A percentile compares a stretch with the other conserved stretches of the same genome.
Evolutionary conservation across 129 eudicot genomes (phyloP).

Genomic region (Ambrosia trifida): DNA sequence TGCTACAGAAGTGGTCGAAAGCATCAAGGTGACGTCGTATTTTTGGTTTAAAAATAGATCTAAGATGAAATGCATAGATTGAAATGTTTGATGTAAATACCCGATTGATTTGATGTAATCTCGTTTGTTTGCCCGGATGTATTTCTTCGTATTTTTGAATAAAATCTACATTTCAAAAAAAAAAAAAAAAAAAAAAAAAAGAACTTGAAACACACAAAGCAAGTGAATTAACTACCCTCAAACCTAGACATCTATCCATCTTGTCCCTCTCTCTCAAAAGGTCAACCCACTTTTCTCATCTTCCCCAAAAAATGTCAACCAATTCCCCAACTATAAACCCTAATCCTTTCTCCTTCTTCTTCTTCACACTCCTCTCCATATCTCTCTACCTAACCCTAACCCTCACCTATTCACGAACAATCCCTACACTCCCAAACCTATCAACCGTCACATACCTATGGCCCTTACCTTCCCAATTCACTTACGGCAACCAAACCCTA

Average conservation of each 20-base stretch:
- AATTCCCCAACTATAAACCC: slow-evolving; percentile 30
- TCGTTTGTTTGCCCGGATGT: too few relatives aligned
- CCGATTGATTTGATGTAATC: too few relatives aligned
- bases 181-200: background rate
- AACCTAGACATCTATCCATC: background rate
- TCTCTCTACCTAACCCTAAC: slow-evolving; percentile 13
- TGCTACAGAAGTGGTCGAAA: too few relatives aligned
- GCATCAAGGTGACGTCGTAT: too few relatives aligned
- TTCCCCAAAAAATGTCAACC: slow-evolving; percentile 38
- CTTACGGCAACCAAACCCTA: slow-evolving; percentile 67
- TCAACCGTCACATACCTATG: slow-evolving; percentile 57
- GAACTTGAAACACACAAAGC: background rate
- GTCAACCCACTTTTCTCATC: slow-evolving; percentile 19
- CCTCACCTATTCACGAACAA: slow-evolving; percentile 35
- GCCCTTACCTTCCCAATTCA: slow-evolving; percentile 78
- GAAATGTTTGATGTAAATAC: too few relatives aligned
- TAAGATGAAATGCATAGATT: too few relatives aligned
- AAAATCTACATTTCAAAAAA: too few relatives aligned
- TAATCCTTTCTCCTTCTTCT: slow-evolving; percentile 8
- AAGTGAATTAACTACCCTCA: background rate
- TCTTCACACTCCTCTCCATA: slow-evolving; percentile 24
- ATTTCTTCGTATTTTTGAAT: too few relatives aligned
- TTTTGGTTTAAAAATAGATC: too few relatives aligned
- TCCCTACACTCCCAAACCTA: slow-evolving; percentile 28
- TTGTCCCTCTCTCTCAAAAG: background rate